phyloP scores from a whole-genome alignment of 2,329 filamentous ascomycete species.

The Aspergillus unguis region DNA sequence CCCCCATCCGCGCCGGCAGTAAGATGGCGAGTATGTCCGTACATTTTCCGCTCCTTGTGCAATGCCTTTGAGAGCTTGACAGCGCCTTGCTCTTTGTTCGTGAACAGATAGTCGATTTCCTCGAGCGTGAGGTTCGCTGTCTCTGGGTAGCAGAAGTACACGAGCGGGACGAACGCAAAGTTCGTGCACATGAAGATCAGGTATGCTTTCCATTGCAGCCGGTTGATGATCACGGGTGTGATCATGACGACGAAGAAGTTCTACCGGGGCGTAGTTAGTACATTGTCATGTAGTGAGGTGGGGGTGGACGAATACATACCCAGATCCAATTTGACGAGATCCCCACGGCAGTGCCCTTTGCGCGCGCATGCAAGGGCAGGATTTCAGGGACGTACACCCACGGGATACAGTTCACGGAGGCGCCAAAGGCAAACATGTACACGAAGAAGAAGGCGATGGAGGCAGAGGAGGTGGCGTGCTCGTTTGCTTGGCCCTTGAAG shows the following conservation, averaged over 20 bases:
- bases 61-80: slow-evolving; percentile 20
- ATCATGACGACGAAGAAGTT: slow-evolving; percentile 11
- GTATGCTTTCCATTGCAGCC: slow-evolving; percentile 53
- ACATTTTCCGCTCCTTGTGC: slow-evolving; percentile 16
- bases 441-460: slow-evolving; percentile 51
- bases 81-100: slow-evolving; percentile 15
- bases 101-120: slow-evolving; percentile 42
- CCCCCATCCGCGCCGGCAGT: slow-evolving; percentile 1
- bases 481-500: slow-evolving; percentile 39
- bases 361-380: slow-evolving; percentile 48
- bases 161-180: slow-evolving; percentile 23
- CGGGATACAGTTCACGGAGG: slow-evolving; percentile 47
- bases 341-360: slow-evolving; percentile 46
- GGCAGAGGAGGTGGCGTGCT: slow-evolving; percentile 39
- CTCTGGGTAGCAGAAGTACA: slow-evolving; percentile 29
- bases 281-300: neutral
- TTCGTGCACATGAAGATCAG: slow-evolving; percentile 46
- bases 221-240: slow-evolving; percentile 31
- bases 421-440: slow-evolving; percentile 44
- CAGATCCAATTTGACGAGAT: slow-evolving; percentile 47
- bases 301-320: slow-evolving; percentile 15
- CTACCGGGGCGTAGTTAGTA: neutral
- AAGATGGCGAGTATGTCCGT: slow-evolving; percentile 9
- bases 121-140: slow-evolving; percentile 36
- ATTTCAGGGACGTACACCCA: slow-evolving; percentile 53